Evolutionary conservation across 1,139 yeast species (phyloP), one percentile per base, ranked within the genome.

Genomic region (Saccharomyces hybrid): DNA sequence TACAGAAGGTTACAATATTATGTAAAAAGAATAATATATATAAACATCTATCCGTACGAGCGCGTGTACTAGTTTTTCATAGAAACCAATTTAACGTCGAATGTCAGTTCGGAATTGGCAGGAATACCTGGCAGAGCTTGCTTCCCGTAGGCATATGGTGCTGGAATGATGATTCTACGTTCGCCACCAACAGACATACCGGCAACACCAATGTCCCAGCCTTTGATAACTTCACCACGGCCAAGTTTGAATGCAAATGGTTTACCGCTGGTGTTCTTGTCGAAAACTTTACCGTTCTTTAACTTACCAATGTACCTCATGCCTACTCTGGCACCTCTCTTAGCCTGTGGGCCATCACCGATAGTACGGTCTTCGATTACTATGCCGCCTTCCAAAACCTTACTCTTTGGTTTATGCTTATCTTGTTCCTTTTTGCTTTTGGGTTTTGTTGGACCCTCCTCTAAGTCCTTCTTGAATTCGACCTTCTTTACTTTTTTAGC

Each of bases 181-280:
- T 95, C 99, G 70, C 99, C 99, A 67, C 97, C 97, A 70, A 89
- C 96, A 59, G 96, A 84, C 98, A 95, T 91, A 72, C 99, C 99
- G 56, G 91, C 89, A 66, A 93, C 95, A 79, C 99, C 99, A 67
- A 91, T 80, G 72, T 93, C 99, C 86, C 96, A 93, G 61, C 98
- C 99, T 75, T 88, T 89, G 78, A 95, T 95, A 69, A 96, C 97
- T 76, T 95, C 98, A 70, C 99, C 99, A 73, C 87, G 88, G 67
- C 99, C 99, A 65, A 93, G 82, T 62, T 82, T 83, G 76, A 93
- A 95, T 61, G 77, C 75, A 73, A 95, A 93, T 68, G 99, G 99
- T 78, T 89, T 91, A 66, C 99, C 99, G 62, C 86, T 81, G 65
- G 97, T 90, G 83, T 93, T 93, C 75, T 93, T 90, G 80, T 93